These are phyloP conservation scores for Fibroporia radiculosa DNA, from an alignment of 768 basidiomycete genomes.

Conservation along the genomic window DNA sequence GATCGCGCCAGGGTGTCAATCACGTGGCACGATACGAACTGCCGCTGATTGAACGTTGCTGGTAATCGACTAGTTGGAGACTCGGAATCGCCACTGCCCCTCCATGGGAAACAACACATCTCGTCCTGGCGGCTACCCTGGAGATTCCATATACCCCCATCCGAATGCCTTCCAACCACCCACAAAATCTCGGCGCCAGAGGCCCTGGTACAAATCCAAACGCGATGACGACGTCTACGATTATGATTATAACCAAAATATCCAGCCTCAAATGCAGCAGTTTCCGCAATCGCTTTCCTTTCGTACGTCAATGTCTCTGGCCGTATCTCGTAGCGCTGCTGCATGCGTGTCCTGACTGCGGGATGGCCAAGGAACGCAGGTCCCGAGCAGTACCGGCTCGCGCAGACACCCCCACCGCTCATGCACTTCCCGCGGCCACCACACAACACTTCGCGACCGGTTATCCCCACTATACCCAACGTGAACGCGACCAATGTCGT, in stretches of 20 bases:
- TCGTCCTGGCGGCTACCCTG: background rate
- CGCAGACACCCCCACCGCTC: background rate
- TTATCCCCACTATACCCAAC: constrained; percentile 6
- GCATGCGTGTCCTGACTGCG: background rate
- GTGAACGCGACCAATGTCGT: constrained; percentile 1
- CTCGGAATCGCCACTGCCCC: too few relatives aligned
- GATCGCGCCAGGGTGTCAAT: too few relatives aligned
- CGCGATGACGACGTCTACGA: background rate
- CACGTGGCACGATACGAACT: too few relatives aligned
- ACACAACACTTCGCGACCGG: constrained; percentile 1
- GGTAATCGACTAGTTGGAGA: too few relatives aligned
- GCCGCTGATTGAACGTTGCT: too few relatives aligned
- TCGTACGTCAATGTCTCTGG: background rate
- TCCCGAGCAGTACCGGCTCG: constrained; percentile 1
- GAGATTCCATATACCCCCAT: background rate
- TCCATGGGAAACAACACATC: constrained; percentile 4
- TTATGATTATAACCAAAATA: background rate
- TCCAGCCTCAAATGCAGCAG: background rate
- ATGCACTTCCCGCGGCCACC: background rate
- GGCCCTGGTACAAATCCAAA: background rate
- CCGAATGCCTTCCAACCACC: background rate
- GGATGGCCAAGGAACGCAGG: constrained; percentile 1
- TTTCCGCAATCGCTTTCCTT: background rate
- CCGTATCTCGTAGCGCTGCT: background rate
- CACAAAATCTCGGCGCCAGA: background rate